phyloP scores from a whole-genome alignment of 2,329 filamentous ascomycete species.

The Leptographium lundbergii region DNA sequence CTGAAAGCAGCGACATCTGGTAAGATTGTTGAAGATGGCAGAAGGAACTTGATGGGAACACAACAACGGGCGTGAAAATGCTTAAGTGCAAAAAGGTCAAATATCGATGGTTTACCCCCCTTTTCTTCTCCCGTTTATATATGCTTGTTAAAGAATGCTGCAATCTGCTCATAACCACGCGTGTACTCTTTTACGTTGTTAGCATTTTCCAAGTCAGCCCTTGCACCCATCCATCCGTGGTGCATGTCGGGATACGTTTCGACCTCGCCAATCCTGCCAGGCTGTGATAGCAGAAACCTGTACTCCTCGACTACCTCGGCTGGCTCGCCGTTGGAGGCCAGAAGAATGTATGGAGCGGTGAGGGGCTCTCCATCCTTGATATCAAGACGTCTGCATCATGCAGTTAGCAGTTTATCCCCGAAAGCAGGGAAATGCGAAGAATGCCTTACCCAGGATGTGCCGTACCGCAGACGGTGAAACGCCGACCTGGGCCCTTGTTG shows the following conservation, averaged over 20 bases:
- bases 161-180: slow-evolving; percentile 32
- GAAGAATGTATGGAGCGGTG: slow-evolving; percentile 32
- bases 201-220: slow-evolving; percentile 31
- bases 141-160: slow-evolving; percentile 30
- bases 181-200: slow-evolving; percentile 33
- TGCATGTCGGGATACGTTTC: slow-evolving; percentile 37
- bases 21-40: background rate
- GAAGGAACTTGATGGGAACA: too few relatives aligned
- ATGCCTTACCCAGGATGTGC: slow-evolving; percentile 19
- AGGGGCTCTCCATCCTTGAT: slow-evolving; percentile 29
- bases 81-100: too few relatives aligned
- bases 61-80: too few relatives aligned
- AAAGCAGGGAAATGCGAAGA: background rate
- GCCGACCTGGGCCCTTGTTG: slow-evolving; percentile 21
- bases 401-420: background rate
- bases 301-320: slow-evolving; percentile 30
- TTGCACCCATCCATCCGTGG: slow-evolving; percentile 48
- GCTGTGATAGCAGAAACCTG: slow-evolving; percentile 26
- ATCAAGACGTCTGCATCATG: slow-evolving; percentile 18
- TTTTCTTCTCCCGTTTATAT: slow-evolving; percentile 14
- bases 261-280: slow-evolving; percentile 27
- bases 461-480: slow-evolving; percentile 22
- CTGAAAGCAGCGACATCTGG: too few relatives aligned
- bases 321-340: slow-evolving; percentile 37
- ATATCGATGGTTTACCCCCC: too few relatives aligned